Base-by-base conservation (phyloP, 768 basidiomycete species). In the Lyophyllum atratum region DNA sequence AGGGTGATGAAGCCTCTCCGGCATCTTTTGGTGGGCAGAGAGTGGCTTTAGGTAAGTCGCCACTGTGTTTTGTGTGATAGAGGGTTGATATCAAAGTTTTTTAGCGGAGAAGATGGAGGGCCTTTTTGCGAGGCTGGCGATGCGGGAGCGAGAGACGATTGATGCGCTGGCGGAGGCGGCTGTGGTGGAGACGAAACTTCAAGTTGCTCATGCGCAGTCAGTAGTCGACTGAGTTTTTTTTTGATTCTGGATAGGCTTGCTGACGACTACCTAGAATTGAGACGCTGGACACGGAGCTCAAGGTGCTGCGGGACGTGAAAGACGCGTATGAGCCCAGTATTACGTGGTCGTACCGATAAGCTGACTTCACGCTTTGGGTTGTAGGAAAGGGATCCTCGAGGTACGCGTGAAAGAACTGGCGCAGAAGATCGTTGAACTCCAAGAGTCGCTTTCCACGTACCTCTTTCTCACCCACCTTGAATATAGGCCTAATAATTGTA, bases 61-160 rank as follows among this genome's bases (percentile, higher is more conserved):
- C n/a, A n/a, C n/a, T n/a, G n/a, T n/a, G n/a, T n/a, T n/a, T n/a
- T n/a, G n/a, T n/a, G n/a, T n/a, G n/a, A n/a, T n/a, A n/a, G n/a
- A n/a, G n/a, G n/a, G n/a, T n/a, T n/a, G n/a, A n/a, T n/a, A n/a
- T n/a, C n/a, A n/a, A n/a, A n/a, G n/a, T n/a, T n/a, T n/a, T n/a
- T 14, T 15, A 73, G 74, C 66, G 24, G 50, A 52, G 15, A 67
- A 61, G n/a, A 40, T 72, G 2, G 61, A 63, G 14, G 59, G 64
- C 7, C 46, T 74, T 7, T 59, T 65, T 2, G 65, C 64, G 7
- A 57, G 64, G 9, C 50, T 77, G 12, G 49, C 62, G 6, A 58
- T 55, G 11, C 58, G 69, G n/a, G 75, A 77, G 52, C 53, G 57
- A 15, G 72, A 74, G 37, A 53, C 68, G 10, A 49, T 72, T 11